phyloP scores from a whole-genome alignment of 257 asterid species.

The Fraxinus pennsylvanica region DNA sequence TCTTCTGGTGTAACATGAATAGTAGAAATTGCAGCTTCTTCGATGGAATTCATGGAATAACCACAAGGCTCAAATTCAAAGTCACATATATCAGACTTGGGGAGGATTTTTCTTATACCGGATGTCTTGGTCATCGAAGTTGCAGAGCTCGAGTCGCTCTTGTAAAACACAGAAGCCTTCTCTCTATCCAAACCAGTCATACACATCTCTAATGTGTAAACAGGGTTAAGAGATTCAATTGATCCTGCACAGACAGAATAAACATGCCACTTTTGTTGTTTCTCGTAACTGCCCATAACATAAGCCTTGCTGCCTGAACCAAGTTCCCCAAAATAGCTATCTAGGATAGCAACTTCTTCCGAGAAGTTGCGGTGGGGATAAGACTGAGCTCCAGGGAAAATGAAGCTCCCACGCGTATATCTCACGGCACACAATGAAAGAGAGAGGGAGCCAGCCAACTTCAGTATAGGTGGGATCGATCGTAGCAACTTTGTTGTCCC shows the following conservation, averaged over 20 bases:
- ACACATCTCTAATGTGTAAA: conserved; percentile 78
- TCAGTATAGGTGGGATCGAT: conserved; percentile 77
- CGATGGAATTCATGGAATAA: conserved; percentile 84
- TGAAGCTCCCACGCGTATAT: conserved; percentile 81
- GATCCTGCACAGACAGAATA: conserved; percentile 61
- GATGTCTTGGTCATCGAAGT: conserved; percentile 55
- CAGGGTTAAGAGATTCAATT: conserved; percentile 38
- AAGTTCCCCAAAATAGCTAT: conserved; percentile 65
- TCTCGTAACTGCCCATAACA: conserved; percentile 53
- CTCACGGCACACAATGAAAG: conserved; percentile 60
- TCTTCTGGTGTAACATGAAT: conserved; percentile 87
- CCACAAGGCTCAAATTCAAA: conserved; percentile 90
- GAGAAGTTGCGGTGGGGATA: conserved; percentile 77
- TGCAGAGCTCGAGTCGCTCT: conserved; percentile 53
- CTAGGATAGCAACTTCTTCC: conserved; percentile 74
- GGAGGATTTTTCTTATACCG: conserved; percentile 77
- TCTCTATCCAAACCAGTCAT: conserved; percentile 80
- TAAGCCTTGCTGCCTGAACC: conserved; percentile 67
- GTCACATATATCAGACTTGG: conserved; percentile 61
- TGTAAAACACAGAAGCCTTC: conserved; percentile 69
- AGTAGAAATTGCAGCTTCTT: conserved; percentile 65
- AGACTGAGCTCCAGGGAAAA: conserved; percentile 80
- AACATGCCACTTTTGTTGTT: conserved; percentile 70
- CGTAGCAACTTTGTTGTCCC: conserved; percentile 76
- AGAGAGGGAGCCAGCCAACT: conserved; percentile 49